Percentiles rank a stretch among this genome's conserved stretches.
phyloP scores from a whole-genome alignment of 768 basidiomycete species.

The Podaxis sp. region DNA sequence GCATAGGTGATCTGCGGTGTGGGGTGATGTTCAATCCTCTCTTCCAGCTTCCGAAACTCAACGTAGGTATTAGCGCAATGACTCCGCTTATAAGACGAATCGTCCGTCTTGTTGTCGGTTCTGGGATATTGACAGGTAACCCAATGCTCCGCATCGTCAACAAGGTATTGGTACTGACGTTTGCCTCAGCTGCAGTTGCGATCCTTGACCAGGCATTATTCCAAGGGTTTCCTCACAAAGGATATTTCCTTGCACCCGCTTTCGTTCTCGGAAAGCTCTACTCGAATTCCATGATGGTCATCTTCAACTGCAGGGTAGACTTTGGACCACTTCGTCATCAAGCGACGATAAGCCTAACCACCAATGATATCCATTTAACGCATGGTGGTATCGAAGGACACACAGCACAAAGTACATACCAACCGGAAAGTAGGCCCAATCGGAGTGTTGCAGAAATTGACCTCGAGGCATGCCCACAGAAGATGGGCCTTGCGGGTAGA shows the following conservation, averaged over 20 bases:
- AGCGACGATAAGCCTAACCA: not conserved
- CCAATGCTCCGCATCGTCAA: not conserved
- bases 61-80: slow-evolving; percentile 16
- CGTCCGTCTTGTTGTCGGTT: slow-evolving; percentile 21
- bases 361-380: not conserved
- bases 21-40: not conserved
- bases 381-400: not conserved
- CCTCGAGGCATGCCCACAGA: not conserved
- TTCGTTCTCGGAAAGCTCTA: slow-evolving; percentile 25
- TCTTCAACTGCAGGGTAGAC: not conserved
- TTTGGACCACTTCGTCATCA: not conserved
- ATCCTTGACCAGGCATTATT: slow-evolving; percentile 20
- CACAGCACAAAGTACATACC: not conserved
- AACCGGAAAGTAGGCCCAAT: not conserved
- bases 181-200: slow-evolving; percentile 21
- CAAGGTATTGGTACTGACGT: not conserved
- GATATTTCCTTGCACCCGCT: slow-evolving; percentile 21
- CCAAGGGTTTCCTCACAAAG: slow-evolving; percentile 19
- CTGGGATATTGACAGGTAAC: slow-evolving; percentile 15
- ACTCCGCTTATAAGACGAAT: slow-evolving; percentile 12
- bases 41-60: not conserved
- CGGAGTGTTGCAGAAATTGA: not conserved
- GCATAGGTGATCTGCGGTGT: not conserved
- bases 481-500: not conserved
- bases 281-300: slow-evolving; percentile 18